Base-by-base conservation (phyloP, 1,284 basidiomycete species). In the Heliocybe sulcata region DNA sequence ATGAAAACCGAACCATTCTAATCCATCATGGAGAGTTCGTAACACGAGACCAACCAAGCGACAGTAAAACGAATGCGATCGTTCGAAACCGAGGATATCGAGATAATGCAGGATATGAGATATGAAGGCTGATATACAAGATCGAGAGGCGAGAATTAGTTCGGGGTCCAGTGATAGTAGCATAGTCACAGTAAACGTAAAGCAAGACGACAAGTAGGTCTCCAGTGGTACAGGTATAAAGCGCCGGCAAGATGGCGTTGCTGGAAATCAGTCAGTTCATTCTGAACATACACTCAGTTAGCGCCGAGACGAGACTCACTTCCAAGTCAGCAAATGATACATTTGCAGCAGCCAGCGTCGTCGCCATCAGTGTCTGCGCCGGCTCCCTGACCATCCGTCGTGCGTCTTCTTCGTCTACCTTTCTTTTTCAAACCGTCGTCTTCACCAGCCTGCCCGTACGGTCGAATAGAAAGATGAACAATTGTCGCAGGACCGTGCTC, bases 381-480 rank as follows among this genome's bases (percentile, higher is more conserved):
- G 35, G 63, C 63, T 59, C 61, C 56, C 51, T 12, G 54, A 25
- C 38, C 58, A 48, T n/a, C 49, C 54, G 2, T 47, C 35, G 16
- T 45, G 50, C 51, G 52, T 35, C 54, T 65, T 68, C 55, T 75
- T 73, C 58, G 75, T 78, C 27, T 20, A 22, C 47, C 20, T 72
- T 87, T 88, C 66, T 84, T 79, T 52, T 75, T 67, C 2, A 69
- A 56, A 6, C 16, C 19, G 6, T 77, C 77, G 31, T 78, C 80
- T 25, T 82, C 81, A 10, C 74, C 67, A 1, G 77, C 70, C 2
- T 77, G 77, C 2, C 77, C 76, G 56, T 80, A 82, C 0, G 87
- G 81, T 47, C 91, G 79, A 55, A 93, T 81, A 19, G 88, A 90
- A 31, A 93, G 76, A 64, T 93, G 91, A 23, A 93, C 83, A 51